Conservation (phyloP, 1,284 basidiomycete species). For the Rhodotorula sp. region DNA sequence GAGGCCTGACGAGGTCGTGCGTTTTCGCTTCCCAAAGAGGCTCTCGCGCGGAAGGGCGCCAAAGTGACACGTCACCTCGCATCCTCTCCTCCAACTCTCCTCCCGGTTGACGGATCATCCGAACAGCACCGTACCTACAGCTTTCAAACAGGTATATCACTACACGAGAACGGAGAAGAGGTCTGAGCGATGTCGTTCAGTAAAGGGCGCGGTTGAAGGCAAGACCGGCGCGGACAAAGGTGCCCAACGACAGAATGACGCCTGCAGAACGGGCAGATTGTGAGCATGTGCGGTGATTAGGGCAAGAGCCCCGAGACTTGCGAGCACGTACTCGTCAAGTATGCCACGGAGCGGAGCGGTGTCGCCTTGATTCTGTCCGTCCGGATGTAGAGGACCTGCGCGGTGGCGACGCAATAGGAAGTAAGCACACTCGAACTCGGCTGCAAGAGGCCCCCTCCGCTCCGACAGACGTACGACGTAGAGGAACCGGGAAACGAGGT, state of each 20-base stretch:
- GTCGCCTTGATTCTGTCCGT: background rate
- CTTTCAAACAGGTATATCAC: no score
- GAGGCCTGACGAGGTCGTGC: no score
- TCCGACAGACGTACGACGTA: slow-evolving; percentile 14
- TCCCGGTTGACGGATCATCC: no score
- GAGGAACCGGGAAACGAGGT: slow-evolving; percentile 7
- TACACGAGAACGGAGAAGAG: no score
- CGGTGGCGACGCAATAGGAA: background rate
- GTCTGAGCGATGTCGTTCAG: background rate
- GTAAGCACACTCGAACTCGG: background rate
- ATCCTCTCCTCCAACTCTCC: no score
- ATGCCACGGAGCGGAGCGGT: slow-evolving; percentile 17
- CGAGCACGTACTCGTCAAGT: slow-evolving; percentile 6
- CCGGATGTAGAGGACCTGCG: slow-evolving; percentile 20
- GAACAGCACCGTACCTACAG: no score
- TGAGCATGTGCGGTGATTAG: no score
- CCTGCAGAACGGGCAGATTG: background rate
- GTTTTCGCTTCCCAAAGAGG: no score
- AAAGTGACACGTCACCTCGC: no score
- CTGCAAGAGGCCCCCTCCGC: background rate
- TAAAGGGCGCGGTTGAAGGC: slow-evolving; percentile 10
- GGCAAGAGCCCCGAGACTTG: background rate
- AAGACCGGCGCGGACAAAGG: slow-evolving; percentile 18
- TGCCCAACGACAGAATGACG: slow-evolving; percentile 1
- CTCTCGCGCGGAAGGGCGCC: no score